phyloP scores from a whole-genome alignment of 257 asterid species.

The Haberlea rhodopensis region DNA sequence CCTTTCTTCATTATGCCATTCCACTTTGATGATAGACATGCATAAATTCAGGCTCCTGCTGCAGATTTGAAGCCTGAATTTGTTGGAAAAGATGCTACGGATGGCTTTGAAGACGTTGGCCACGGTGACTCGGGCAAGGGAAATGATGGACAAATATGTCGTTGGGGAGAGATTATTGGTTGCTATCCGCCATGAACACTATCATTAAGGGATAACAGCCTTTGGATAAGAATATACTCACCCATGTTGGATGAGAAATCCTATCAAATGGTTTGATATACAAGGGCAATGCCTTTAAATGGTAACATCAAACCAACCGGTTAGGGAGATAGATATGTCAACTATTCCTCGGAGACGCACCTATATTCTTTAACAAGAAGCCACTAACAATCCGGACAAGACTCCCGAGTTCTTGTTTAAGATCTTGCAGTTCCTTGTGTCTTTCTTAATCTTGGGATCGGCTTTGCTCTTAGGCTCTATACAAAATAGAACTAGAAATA shows the following conservation, averaged over 20 bases:
- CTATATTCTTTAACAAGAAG: conserved; percentile 44
- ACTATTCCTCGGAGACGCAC: conserved; percentile 53
- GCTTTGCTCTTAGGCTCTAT: conserved; percentile 68
- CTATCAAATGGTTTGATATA: no score
- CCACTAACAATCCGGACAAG: conserved; percentile 58
- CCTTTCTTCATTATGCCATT: not conserved
- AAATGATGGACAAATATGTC: conserved; percentile 46
- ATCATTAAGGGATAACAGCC: no score
- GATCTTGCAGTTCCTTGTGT: conserved; percentile 80
- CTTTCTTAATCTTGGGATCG: conserved; percentile 71
- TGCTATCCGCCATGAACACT: no score
- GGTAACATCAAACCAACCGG: no score
- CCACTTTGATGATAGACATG: not conserved
- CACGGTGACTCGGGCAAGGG: conserved; percentile 54
- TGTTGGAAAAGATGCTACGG: conserved; percentile 65
- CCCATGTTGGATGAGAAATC: no score
- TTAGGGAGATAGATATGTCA: conserved; percentile 52
- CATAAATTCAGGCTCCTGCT: not conserved
- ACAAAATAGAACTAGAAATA: conserved; percentile 51
- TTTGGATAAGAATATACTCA: no score
- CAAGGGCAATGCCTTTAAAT: no score
- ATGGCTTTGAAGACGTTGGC: conserved; percentile 66
- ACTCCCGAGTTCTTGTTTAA: conserved; percentile 67
- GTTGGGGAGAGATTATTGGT: no score
- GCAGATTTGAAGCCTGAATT: not conserved